Conservation (phyloP, 495 filamentous ascomycete species). For the Lophiostoma macrostomum region DNA sequence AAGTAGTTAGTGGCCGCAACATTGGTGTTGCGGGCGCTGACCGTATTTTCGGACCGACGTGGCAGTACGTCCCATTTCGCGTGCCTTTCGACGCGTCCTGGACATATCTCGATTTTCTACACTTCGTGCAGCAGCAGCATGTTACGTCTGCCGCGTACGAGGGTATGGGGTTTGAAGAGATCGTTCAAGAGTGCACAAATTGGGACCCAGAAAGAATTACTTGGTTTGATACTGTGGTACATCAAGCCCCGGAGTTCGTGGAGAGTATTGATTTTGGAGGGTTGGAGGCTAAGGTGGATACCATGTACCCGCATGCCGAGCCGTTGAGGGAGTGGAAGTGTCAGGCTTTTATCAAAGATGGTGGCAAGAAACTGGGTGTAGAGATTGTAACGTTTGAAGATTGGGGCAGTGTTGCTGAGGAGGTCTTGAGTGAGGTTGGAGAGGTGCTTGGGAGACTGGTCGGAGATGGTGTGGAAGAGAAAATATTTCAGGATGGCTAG, state of each 20-base stretch:
- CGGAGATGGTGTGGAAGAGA: slow-evolving; percentile 1
- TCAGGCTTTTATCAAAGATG: slow-evolving; percentile 23
- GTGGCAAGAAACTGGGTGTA: slow-evolving; percentile 15
- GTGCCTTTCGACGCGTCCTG: slow-evolving; percentile 22
- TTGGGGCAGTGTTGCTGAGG: slow-evolving; percentile 16
- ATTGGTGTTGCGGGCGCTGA: slow-evolving; percentile 20
- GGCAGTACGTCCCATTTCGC: slow-evolving; percentile 30
- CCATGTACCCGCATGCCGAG: slow-evolving; percentile 33
- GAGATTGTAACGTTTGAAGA: slow-evolving; percentile 30
- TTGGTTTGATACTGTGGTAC: slow-evolving; percentile 34
- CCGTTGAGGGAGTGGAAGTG: slow-evolving; percentile 30
- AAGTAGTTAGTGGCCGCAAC: slow-evolving; percentile 53
- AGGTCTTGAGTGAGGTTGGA: slow-evolving; percentile 18
- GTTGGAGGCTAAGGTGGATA: slow-evolving; percentile 18
- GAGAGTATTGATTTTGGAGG: slow-evolving; percentile 29
- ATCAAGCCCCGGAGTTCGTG: slow-evolving; percentile 27
- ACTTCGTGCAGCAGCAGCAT: slow-evolving; percentile 26
- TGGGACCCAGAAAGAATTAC: slow-evolving; percentile 45
- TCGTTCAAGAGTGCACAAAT: slow-evolving; percentile 56
- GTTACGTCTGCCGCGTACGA: slow-evolving; percentile 17
- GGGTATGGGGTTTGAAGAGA: slow-evolving; percentile 54
- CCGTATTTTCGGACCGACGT: slow-evolving; percentile 24
- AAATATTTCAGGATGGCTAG: no score
- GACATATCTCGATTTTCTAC: slow-evolving; percentile 28
- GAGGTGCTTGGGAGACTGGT: slow-evolving; percentile 14